A percentile compares a stretch with the other conserved stretches of the same genome.
Evolutionary conservation across 2,329 filamentous ascomycete genomes (phyloP).

Genomic region (Cladosporium sp.): DNA sequence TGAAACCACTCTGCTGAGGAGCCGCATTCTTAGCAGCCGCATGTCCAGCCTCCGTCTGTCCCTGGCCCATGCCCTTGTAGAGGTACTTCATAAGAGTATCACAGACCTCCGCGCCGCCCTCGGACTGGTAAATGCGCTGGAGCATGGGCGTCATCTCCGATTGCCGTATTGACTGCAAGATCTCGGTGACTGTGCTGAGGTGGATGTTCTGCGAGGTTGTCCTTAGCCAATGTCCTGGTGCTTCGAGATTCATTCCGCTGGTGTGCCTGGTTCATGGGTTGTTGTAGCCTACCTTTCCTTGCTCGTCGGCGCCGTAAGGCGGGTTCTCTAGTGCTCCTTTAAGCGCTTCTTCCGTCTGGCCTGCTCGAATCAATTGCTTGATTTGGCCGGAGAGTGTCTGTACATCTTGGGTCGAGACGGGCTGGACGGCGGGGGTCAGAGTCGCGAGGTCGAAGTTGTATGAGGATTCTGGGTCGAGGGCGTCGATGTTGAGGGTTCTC

Average conservation of each 20-base stretch:
- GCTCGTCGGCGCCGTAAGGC: conserved; percentile 64
- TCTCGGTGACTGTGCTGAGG: conserved; percentile 84
- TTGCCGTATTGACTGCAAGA: conserved; percentile 93
- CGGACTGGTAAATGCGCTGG: conserved; percentile 73
- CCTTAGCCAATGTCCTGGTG: conserved; percentile 29
- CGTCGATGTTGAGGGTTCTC: conserved; percentile 93
- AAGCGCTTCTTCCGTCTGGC: conserved; percentile 84
- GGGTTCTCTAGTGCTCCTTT: conserved; percentile 81
- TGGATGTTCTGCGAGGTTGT: conserved; percentile 68
- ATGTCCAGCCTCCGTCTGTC: conserved; percentile 30
- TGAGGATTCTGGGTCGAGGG: conserved; percentile 83
- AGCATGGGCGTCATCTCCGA: conserved; percentile 92
- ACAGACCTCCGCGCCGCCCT: conserved; percentile 78
- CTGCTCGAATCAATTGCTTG: conserved; percentile 80
- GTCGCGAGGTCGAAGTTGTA: conserved; percentile 88
- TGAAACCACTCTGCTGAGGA: conserved; percentile 84
- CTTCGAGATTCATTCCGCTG: neutral
- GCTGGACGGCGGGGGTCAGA: conserved; percentile 73
- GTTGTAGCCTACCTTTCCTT: conserved; percentile 48
- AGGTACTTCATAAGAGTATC: conserved; percentile 98
- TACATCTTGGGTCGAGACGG: conserved; percentile 74
- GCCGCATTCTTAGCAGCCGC: conserved; percentile 49
- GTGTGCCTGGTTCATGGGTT: neutral
- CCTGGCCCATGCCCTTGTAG: conserved; percentile 80
- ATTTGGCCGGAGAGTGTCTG: conserved; percentile 78